phyloP scores from a whole-genome alignment of 805 yeast species.

The Teunomyces aglyptinius region DNA sequence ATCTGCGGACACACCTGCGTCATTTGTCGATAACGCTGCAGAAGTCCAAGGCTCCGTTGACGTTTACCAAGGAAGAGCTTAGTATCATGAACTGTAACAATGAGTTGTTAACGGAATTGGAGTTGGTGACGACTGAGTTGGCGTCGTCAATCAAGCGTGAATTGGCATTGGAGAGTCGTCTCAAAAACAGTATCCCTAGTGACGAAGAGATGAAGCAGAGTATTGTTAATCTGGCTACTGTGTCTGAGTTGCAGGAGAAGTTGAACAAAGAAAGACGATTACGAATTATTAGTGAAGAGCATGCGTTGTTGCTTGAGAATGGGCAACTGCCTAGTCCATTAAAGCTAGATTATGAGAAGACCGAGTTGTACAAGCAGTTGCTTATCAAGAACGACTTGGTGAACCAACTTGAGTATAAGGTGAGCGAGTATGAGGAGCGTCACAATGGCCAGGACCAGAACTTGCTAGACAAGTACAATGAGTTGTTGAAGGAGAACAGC shows the following conservation, averaged over 20 bases:
- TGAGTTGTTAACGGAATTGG: constrained; percentile 59
- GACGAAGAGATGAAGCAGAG: constrained; percentile 13
- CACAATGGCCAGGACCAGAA: constrained; percentile 24
- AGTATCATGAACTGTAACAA: constrained; percentile 60
- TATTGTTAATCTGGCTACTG: constrained; percentile 28
- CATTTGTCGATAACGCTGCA: neutral
- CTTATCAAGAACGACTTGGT: constrained; percentile 48
- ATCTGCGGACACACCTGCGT: neutral
- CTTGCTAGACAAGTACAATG: constrained; percentile 39
- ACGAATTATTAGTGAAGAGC: constrained; percentile 70
- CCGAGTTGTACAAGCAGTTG: constrained; percentile 48
- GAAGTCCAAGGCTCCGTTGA: neutral
- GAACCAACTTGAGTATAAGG: constrained; percentile 45
- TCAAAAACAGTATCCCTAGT: constrained; percentile 17
- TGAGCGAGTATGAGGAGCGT: constrained; percentile 33
- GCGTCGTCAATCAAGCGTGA: constrained; percentile 73
- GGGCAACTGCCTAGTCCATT: constrained; percentile 53
- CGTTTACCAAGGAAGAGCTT: constrained; percentile 57
- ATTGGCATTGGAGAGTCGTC: constrained; percentile 51
- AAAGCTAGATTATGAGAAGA: constrained; percentile 55
- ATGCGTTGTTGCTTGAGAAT: constrained; percentile 54
- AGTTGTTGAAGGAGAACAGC: constrained; percentile 38
- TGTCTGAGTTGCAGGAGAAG: constrained; percentile 47
- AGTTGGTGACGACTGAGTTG: constrained; percentile 66
- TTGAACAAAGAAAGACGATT: constrained; percentile 63